A percentile compares a stretch with the other conserved stretches of the same genome.
Evolutionary conservation across 1,284 basidiomycete genomes (phyloP).

Genomic region (Leccinum solheimii): DNA sequence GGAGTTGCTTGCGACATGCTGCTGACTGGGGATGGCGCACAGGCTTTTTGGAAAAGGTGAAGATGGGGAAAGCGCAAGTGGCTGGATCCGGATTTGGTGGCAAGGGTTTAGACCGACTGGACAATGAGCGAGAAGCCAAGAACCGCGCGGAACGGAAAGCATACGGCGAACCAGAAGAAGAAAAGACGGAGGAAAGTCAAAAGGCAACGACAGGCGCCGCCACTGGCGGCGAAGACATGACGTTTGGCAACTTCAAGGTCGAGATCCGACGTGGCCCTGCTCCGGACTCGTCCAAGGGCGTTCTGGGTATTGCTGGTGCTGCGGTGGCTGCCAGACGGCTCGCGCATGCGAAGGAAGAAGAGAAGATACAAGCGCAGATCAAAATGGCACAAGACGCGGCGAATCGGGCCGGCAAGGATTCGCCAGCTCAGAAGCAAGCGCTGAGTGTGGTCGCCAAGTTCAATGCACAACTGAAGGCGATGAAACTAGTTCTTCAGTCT

Average conservation of each 20-base stretch:
- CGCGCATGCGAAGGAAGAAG: constrained; percentile 78
- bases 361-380: constrained; percentile 72
- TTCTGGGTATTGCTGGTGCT: constrained; percentile 69
- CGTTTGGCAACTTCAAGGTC: constrained; percentile 91
- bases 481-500: constrained; percentile 78
- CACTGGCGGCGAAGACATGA: constrained; percentile 73
- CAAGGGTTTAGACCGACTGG: constrained; percentile 94
- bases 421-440: constrained; percentile 82
- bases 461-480: constrained; percentile 85
- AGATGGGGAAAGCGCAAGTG: constrained; percentile 88
- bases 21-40: constrained; percentile 8
- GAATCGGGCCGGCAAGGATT: constrained; percentile 78
- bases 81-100: constrained; percentile 95
- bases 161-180: constrained; percentile 84
- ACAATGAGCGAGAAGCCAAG: constrained; percentile 92
- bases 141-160: constrained; percentile 90
- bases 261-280: constrained; percentile 95
- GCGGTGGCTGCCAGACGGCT: constrained; percentile 69
- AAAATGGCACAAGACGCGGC: constrained; percentile 82
- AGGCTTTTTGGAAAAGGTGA: constrained; percentile 86
- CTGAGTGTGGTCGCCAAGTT: constrained; percentile 86
- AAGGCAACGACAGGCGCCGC: constrained; percentile 42
- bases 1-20: constrained; percentile 3
- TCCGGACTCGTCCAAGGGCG: constrained; percentile 82
- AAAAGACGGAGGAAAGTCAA: constrained; percentile 48